phyloP scores from a whole-genome alignment of 768 basidiomycete species.

The Phaeolepiota aurea region DNA sequence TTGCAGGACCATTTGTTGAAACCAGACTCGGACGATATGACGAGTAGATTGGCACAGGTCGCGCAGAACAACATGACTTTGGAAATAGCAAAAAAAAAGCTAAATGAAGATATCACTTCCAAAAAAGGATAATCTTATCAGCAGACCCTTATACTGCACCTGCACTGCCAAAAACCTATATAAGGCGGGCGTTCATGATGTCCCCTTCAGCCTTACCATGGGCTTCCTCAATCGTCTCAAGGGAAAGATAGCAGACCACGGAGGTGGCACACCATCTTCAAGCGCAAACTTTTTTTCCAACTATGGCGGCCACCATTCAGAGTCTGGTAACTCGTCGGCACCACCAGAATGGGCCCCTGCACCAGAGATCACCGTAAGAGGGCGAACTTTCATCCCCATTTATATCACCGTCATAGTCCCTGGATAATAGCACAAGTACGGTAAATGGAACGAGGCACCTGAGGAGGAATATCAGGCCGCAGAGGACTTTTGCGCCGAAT shows the following conservation, averaged over 20 bases:
- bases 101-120: too few relatives aligned
- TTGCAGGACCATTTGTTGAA: conserved; percentile 93
- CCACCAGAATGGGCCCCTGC: conserved; percentile 58
- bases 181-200: too few relatives aligned
- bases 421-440: conserved; percentile 28
- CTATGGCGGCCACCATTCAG: too few relatives aligned
- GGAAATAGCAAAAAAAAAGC: not conserved
- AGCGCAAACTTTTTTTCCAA: not conserved
- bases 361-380: conserved; percentile 37
- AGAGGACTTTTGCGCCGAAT: conserved; percentile 35
- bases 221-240: conserved; percentile 1
- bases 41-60: conserved; percentile 82
- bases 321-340: too few relatives aligned
- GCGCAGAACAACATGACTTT: conserved; percentile 84
- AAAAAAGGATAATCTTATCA: too few relatives aligned
- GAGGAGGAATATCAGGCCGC: conserved; percentile 46
- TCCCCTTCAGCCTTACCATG: too few relatives aligned
- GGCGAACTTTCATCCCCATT: not conserved
- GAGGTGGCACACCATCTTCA: not conserved
- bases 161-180: too few relatives aligned
- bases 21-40: conserved; percentile 68
- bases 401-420: not conserved
- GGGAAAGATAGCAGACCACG: conserved; percentile 1
- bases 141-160: too few relatives aligned
- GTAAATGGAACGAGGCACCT: conserved; percentile 47